Evolutionary conservation across 1,139 yeast species (phyloP).

Genomic region (Hanseniaspora uvarum): DNA sequence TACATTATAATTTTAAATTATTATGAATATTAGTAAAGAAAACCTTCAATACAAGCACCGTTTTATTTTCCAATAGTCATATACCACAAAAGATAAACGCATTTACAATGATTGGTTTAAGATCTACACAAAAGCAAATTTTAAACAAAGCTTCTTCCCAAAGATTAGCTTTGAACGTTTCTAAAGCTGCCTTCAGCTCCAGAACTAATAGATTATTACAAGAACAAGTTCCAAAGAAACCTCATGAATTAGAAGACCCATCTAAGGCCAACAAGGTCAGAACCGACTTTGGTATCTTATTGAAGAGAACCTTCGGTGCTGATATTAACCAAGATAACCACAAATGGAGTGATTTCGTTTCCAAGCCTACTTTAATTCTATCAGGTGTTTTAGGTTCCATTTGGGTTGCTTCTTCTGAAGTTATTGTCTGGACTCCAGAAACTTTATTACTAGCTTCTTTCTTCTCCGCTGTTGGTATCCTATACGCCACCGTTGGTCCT

Average conservation of each 20-base stretch:
- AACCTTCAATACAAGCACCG: neutral
- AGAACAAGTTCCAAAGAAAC: conserved; percentile 17
- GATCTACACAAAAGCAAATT: conserved; percentile 16
- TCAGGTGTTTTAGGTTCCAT: conserved; percentile 89
- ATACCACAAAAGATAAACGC: neutral
- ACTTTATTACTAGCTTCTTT: conserved; percentile 75
- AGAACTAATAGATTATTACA: conserved; percentile 14
- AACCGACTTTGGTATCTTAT: conserved; percentile 14
- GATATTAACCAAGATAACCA: conserved; percentile 17
- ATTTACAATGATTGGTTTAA: conserved; percentile 15
- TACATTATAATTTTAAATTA: too few species aligned
- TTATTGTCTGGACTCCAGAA: conserved; percentile 90
- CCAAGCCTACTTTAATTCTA: conserved; percentile 86
- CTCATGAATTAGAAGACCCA: conserved; percentile 16
- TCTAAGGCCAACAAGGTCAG: conserved; percentile 15
- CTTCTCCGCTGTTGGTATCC: conserved; percentile 36
- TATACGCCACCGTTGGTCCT: conserved; percentile 17
- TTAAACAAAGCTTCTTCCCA: conserved; percentile 16
- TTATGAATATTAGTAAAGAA: neutral
- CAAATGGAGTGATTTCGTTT: conserved; percentile 17
- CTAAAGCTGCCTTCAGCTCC: conserved; percentile 15
- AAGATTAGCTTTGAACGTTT: conserved; percentile 14
- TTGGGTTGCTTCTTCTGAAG: conserved; percentile 87
- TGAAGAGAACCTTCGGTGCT: conserved; percentile 17
- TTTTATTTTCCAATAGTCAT: neutral